These are phyloP conservation scores for Sarocladiaceae sp. DNA, from an alignment of 2,329 filamentous ascomycete species.

Conservation along the genomic window DNA sequence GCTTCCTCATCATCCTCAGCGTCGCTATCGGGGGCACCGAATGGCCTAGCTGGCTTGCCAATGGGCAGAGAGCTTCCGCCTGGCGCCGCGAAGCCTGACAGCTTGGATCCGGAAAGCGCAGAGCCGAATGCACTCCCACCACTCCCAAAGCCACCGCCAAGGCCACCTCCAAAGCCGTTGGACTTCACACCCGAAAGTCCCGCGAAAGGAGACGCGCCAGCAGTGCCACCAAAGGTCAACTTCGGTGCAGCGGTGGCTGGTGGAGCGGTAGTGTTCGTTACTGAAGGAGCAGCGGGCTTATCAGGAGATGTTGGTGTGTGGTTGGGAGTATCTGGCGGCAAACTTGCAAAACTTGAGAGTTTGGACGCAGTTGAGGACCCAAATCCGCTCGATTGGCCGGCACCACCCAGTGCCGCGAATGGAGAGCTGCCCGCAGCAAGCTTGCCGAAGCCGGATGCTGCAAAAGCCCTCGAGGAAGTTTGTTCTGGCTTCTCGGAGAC, in stretches of 20 bases:
- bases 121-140: slow-evolving; percentile 29
- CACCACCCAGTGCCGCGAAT: slow-evolving; percentile 51
- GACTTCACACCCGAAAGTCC: slow-evolving; percentile 31
- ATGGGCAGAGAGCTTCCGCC: slow-evolving; percentile 43
- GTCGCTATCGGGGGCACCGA: slow-evolving; percentile 71
- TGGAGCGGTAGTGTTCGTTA: slow-evolving; percentile 20
- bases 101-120: slow-evolving; percentile 36
- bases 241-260: slow-evolving; percentile 34
- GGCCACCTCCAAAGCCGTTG: slow-evolving; percentile 44
- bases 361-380: slow-evolving; percentile 36
- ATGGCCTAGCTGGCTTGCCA: slow-evolving; percentile 64
- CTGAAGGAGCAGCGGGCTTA: neutral
- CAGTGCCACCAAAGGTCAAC: slow-evolving; percentile 42
- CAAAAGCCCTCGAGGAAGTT: slow-evolving; percentile 60
- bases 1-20: slow-evolving; percentile 43
- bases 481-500: slow-evolving; percentile 22
- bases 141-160: slow-evolving; percentile 38
- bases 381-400: slow-evolving; percentile 45
- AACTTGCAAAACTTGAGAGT: slow-evolving; percentile 29
- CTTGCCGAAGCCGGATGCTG: slow-evolving; percentile 63
- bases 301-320: neutral
- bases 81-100: slow-evolving; percentile 69
- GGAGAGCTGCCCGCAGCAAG: slow-evolving; percentile 61
- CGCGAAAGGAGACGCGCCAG: slow-evolving; percentile 43
- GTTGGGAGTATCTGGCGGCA: slow-evolving; percentile 14